Evolutionary conservation across 495 filamentous ascomycete species (phyloP).

Genomic region (Aspergillus diversus): DNA sequence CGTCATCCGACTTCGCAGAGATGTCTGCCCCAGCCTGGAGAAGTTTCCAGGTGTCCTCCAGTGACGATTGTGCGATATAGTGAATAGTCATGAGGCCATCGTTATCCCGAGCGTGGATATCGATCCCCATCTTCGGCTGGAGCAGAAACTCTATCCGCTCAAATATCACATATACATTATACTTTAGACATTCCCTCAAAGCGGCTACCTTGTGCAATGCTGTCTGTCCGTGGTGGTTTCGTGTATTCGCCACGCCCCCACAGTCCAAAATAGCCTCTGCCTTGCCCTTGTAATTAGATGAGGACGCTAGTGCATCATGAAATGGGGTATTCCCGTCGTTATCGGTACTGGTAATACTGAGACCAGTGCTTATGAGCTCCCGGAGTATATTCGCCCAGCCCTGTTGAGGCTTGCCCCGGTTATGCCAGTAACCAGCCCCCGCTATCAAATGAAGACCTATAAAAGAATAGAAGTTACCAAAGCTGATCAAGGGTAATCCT

Average conservation of each 20-base stretch:
- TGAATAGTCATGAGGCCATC: conserved; percentile 85
- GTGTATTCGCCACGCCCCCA: background rate
- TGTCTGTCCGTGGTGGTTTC: conserved; percentile 7
- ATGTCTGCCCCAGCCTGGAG: conserved; percentile 23
- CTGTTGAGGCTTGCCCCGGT: background rate
- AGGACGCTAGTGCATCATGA: background rate
- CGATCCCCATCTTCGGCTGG: conserved; percentile 44
- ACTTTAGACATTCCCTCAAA: background rate
- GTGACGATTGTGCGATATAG: conserved; percentile 49
- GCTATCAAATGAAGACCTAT: conserved; percentile 6
- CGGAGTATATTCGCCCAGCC: background rate
- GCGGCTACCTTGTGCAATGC: conserved; percentile 11
- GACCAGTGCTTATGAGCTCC: conserved; percentile 9
- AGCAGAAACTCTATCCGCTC: background rate
- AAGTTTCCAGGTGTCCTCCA: conserved; percentile 7
- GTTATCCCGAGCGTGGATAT: conserved; percentile 77
- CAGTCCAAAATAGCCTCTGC: background rate
- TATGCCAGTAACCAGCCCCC: background rate
- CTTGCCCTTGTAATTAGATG: background rate
- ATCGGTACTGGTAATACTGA: conserved; percentile 10
- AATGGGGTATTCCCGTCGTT: conserved; percentile 7
- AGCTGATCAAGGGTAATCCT: background rate
- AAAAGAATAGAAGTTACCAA: background rate
- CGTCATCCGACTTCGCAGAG: conserved; percentile 8
- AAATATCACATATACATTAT: background rate